phyloP scores from a whole-genome alignment of 2,329 filamentous ascomycete species.

The Periglandula ipomoeae region DNA sequence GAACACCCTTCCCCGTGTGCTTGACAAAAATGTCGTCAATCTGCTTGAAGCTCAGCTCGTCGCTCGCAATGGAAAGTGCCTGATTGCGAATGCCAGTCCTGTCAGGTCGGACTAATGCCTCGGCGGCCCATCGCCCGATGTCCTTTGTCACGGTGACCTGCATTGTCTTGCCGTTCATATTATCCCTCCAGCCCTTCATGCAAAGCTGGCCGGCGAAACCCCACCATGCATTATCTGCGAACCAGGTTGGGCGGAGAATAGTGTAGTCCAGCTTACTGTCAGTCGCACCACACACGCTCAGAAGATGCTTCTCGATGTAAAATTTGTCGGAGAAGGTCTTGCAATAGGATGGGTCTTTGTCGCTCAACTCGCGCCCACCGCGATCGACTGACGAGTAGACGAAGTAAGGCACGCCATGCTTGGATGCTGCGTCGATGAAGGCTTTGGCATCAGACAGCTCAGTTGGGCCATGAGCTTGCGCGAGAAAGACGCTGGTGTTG shows the following conservation, averaged over 20 bases:
- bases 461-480: slow-evolving; percentile 23
- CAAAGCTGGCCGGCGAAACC: slow-evolving; percentile 16
- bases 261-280: slow-evolving; percentile 16
- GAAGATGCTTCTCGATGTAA: slow-evolving; percentile 48
- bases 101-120: slow-evolving; percentile 12
- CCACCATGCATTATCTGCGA: slow-evolving; percentile 18
- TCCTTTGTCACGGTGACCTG: slow-evolving; percentile 17
- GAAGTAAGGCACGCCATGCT: slow-evolving; percentile 43
- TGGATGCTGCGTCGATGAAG: slow-evolving; percentile 41
- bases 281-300: slow-evolving; percentile 22
- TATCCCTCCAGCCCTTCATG: slow-evolving; percentile 18
- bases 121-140: slow-evolving; percentile 16
- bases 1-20: slow-evolving; percentile 14
- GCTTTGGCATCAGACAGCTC: slow-evolving; percentile 41
- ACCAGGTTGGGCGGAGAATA: slow-evolving; percentile 20
- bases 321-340: slow-evolving; percentile 39
- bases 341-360: slow-evolving; percentile 16
- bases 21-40: slow-evolving; percentile 12
- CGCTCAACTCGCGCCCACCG: slow-evolving; percentile 49
- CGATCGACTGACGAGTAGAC: slow-evolving; percentile 57
- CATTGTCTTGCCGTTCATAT: slow-evolving; percentile 17
- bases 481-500: slow-evolving; percentile 14
- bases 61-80: slow-evolving; percentile 16
- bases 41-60: slow-evolving; percentile 15
- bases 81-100: slow-evolving; percentile 12